A percentile compares a stretch with the other conserved stretches of the same genome.
phyloP scores from a whole-genome alignment of 257 asterid species.

The Nicotiana attenuata region DNA sequence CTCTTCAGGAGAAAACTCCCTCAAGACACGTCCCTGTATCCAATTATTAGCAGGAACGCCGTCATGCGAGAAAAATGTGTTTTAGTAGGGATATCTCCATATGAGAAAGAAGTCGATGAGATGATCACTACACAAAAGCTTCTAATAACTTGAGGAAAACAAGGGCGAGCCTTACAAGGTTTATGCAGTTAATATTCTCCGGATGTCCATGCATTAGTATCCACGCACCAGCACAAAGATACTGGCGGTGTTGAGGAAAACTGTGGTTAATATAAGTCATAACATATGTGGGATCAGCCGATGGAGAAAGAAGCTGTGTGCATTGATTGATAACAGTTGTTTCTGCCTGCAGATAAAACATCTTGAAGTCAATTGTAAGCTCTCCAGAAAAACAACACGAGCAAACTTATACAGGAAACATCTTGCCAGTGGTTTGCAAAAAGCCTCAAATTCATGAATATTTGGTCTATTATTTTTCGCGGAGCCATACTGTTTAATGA shows the following conservation, averaged over 20 bases:
- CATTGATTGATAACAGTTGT: slow-evolving; percentile 86
- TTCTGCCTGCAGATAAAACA: slow-evolving; percentile 63
- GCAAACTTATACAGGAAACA: neutral
- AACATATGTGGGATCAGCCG: slow-evolving; percentile 83
- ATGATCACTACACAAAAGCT: neutral
- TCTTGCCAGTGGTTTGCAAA: neutral
- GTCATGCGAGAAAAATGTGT: slow-evolving; percentile 2
- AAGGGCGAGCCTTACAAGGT: slow-evolving; percentile 54
- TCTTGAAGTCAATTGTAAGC: neutral
- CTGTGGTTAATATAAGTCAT: slow-evolving; percentile 80
- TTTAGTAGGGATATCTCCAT: neutral
- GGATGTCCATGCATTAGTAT: slow-evolving; percentile 88
- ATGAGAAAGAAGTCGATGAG: slow-evolving; percentile 7
- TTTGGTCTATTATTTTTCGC: too few relatives aligned
- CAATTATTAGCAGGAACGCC: slow-evolving; percentile 19
- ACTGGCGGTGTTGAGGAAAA: slow-evolving; percentile 78
- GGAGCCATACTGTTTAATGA: neutral
- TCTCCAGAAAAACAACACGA: neutral
- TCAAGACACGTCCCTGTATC: slow-evolving; percentile 77
- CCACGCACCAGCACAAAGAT: slow-evolving; percentile 99
- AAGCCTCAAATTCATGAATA: neutral
- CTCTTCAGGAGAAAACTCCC: slow-evolving; percentile 98
- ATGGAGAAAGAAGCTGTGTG: slow-evolving; percentile 81
- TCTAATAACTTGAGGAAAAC: neutral
- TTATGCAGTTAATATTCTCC: slow-evolving; percentile 80